Percentiles rank a stretch among this genome's conserved stretches.
These are phyloP conservation scores for Pelargonium australe DNA, from an alignment of 441 rosid genomes.

Conservation along the genomic window DNA sequence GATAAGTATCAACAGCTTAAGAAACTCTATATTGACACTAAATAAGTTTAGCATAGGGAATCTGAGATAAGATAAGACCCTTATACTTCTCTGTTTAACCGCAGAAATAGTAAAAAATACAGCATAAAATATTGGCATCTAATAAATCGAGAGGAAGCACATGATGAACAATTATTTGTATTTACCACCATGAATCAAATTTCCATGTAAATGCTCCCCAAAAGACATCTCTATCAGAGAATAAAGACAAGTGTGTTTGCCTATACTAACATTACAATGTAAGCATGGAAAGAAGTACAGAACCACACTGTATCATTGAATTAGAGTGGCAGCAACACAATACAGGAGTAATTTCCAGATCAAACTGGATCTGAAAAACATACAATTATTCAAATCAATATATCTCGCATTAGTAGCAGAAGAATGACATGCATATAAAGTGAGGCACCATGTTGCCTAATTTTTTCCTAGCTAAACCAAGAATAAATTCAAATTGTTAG, in stretches of 20 bases:
- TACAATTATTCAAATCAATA: not conserved
- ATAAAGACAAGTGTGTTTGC: not conserved
- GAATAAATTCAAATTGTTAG: not conserved
- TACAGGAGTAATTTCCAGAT: not conserved
- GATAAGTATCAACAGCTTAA: not conserved
- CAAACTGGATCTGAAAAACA: not conserved
- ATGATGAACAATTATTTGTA: not conserved
- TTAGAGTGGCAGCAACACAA: not conserved
- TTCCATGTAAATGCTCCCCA: not conserved
- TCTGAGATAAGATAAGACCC: too few species aligned
- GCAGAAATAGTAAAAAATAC: too few species aligned
- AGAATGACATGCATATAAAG: not conserved
- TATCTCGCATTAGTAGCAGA: not conserved
- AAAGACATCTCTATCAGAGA: not conserved
- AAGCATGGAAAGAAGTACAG: not conserved
- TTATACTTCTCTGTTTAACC: too few species aligned
- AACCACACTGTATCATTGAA: not conserved
- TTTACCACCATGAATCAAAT: not conserved
- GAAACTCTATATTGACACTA: not conserved
- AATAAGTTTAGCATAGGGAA: too few species aligned
- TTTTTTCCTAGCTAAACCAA: not conserved
- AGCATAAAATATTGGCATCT: too few species aligned
- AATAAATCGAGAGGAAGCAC: not conserved
- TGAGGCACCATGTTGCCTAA: not conserved
- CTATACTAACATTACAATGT: not conserved